Evolutionary conservation across 225 moss, liverwort and hornwort genomes (phyloP).

Genomic region (Rhytidiadelphus loreus): DNA sequence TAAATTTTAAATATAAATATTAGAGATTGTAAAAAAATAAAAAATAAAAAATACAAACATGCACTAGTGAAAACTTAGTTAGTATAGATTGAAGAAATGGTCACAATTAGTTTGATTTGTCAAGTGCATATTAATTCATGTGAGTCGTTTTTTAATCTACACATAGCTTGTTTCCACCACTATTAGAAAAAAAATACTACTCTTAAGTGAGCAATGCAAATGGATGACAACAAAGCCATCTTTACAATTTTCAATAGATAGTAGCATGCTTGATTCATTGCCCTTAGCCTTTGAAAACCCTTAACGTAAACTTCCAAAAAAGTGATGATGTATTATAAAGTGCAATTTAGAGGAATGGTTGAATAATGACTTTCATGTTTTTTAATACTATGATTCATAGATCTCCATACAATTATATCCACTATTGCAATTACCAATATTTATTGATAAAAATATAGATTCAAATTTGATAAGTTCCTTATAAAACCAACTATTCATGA

Average conservation of each 20-base stretch:
- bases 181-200: too few species aligned
- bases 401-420: neutral
- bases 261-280: neutral
- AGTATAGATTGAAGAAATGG: fast-evolving
- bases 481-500: too few species aligned
- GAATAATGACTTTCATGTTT: neutral
- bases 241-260: neutral
- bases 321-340: neutral
- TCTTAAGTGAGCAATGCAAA: neutral
- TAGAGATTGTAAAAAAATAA: neutral
- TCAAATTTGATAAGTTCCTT: neutral
- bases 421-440: neutral
- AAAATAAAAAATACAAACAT: neutral
- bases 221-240: neutral
- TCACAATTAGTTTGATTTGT: too few species aligned
- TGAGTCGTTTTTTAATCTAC: neutral
- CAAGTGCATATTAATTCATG: too few species aligned
- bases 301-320: neutral
- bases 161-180: neutral
- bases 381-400: neutral
- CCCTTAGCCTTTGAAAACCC: neutral
- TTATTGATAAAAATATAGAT: neutral
- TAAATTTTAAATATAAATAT: too few species aligned
- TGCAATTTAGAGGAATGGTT: neutral
- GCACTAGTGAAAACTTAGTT: neutral